Evolutionary conservation across 2,329 filamentous ascomycete genomes (phyloP).

Genomic region (Ophiostoma sp.): DNA sequence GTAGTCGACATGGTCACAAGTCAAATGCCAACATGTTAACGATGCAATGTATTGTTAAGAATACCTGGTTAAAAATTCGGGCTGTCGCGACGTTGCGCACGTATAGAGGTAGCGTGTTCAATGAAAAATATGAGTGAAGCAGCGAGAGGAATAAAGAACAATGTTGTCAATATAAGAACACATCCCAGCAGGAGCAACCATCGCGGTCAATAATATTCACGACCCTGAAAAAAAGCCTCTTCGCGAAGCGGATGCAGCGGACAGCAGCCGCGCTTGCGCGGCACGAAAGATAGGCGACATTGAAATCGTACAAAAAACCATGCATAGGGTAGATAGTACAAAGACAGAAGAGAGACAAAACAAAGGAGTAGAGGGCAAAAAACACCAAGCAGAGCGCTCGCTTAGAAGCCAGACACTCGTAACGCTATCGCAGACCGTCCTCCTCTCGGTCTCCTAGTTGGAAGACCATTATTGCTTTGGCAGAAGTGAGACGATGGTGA

Average conservation of each 20-base stretch:
- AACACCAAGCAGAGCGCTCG: background rate
- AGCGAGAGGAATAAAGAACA: background rate
- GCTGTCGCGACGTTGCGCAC: background rate
- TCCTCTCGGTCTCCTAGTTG: background rate
- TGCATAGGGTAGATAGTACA: constrained; percentile 8
- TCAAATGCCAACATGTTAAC: background rate
- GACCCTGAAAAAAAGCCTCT: background rate
- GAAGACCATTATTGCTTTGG: background rate
- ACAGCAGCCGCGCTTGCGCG: constrained; percentile 2
- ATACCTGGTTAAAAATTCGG: background rate
- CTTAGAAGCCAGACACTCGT: background rate
- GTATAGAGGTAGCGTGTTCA: background rate
- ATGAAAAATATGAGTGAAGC: background rate
- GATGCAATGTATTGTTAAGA: background rate
- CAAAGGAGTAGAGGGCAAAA: background rate
- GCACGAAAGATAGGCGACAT: background rate
- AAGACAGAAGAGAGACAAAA: background rate
- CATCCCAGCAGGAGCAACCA: background rate
- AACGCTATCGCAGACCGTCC: background rate
- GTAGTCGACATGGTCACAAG: too few relatives aligned
- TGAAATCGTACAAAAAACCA: constrained; percentile 16
- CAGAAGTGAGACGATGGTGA: background rate
- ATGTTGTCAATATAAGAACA: background rate
- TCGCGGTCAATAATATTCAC: background rate
- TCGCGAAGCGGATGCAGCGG: background rate